Conservation (phyloP, 331 rosid species). For the Acacia pycnantha region DNA sequence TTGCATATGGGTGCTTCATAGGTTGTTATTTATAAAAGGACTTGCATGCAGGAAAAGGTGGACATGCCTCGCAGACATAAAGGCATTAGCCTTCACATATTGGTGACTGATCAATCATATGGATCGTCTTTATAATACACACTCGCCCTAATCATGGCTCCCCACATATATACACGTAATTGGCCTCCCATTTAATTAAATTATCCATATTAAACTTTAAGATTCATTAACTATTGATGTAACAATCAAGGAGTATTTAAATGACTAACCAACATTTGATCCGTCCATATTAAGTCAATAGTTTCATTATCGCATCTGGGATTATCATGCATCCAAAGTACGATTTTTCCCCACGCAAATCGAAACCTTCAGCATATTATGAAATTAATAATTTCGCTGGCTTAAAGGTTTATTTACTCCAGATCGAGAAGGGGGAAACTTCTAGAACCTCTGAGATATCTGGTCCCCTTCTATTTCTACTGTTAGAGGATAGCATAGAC, state of each 20-base stretch:
- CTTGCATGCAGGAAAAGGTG: not conserved
- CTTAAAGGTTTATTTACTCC: no score
- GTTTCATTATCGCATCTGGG: not conserved
- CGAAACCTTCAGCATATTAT: not conserved
- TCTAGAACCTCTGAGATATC: no score
- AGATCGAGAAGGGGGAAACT: no score
- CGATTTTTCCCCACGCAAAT: no score
- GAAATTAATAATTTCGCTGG: not conserved
- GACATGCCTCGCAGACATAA: not conserved
- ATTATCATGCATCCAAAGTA: not conserved
- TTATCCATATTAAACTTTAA: not conserved
- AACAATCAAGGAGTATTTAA: not conserved
- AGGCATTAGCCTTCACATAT: not conserved
- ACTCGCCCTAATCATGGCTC: not conserved
- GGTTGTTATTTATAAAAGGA: no score
- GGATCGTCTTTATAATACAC: not conserved
- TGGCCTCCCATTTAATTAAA: not conserved
- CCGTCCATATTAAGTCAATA: not conserved
- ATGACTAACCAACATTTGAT: not conserved
- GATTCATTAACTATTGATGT: not conserved
- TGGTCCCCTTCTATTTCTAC: no score
- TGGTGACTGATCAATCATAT: not conserved
- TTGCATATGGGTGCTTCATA: no score
- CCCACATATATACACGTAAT: not conserved
- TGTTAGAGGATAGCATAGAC: no score